Evolutionary conservation across 768 basidiomycete genomes (phyloP).

Genomic region (Termitomyces heimii): DNA sequence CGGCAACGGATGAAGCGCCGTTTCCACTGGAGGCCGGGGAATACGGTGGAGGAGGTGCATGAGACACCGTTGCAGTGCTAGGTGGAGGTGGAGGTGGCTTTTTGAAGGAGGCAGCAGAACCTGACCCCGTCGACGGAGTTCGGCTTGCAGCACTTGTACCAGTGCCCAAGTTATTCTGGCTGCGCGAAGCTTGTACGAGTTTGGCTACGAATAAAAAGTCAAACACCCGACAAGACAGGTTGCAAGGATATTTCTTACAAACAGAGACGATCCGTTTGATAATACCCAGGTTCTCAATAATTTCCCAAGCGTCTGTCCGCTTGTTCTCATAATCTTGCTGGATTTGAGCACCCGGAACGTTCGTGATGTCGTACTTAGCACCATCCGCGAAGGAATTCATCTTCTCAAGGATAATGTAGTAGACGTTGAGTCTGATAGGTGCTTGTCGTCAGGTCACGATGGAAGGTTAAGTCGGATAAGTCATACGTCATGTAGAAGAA

Average conservation of each 20-base stretch:
- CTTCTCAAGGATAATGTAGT: constrained; percentile 93
- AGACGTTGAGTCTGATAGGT: constrained; percentile 73
- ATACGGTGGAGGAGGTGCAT: constrained; percentile 42
- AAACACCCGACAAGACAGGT: background rate
- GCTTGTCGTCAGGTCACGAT: background rate
- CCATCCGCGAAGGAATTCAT: constrained; percentile 80
- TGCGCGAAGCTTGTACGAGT: constrained; percentile 52
- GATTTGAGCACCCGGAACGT: constrained; percentile 63
- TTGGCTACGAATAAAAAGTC: constrained; percentile 42
- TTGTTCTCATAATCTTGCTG: constrained; percentile 71
- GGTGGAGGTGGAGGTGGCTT: constrained; percentile 52
- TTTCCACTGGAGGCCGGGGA: constrained; percentile 21
- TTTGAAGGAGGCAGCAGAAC: constrained; percentile 32
- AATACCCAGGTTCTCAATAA: constrained; percentile 75
- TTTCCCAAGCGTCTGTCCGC: constrained; percentile 76
- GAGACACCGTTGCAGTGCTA: constrained; percentile 21
- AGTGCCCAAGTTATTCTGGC: constrained; percentile 26
- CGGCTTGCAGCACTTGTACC: constrained; percentile 25
- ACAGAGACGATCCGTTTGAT: constrained; percentile 82
- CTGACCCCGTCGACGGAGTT: constrained; percentile 28
- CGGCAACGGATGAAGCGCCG: constrained; percentile 27
- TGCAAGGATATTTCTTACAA: constrained; percentile 43
- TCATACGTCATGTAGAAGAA: constrained; percentile 99
- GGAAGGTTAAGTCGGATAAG: background rate
- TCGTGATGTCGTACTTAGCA: constrained; percentile 69